phyloP scores from a whole-genome alignment of 352 stramenopile species.

The Phytopythium sindhum region DNA sequence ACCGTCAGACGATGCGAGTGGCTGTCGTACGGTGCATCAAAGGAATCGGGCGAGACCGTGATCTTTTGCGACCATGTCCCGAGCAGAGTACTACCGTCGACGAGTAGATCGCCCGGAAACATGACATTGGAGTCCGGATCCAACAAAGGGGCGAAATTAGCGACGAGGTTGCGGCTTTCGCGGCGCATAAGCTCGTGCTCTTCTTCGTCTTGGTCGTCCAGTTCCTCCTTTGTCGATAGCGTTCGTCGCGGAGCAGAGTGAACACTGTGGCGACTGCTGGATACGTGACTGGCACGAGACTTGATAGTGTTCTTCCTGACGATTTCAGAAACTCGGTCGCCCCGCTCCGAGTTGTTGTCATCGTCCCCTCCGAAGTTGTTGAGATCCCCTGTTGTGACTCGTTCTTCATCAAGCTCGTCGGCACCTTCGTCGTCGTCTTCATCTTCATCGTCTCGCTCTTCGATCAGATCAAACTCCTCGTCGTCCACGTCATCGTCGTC shows the following conservation, averaged over 20 bases:
- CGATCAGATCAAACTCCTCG: conserved; percentile 22
- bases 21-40: conserved; percentile 31
- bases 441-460: conserved; percentile 34
- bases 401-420: conserved; percentile 26
- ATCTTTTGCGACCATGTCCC: conserved; percentile 73
- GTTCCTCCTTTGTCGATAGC: conserved; percentile 49
- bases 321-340: conserved; percentile 8
- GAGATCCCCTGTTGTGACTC: conserved; percentile 13
- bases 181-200: conserved; percentile 62
- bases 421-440: conserved; percentile 31
- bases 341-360: conserved; percentile 3
- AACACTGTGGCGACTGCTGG: not conserved
- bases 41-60: conserved; percentile 26
- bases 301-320: not conserved
- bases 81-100: conserved; percentile 55
- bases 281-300: conserved; percentile 1
- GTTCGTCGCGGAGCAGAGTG: conserved; percentile 5
- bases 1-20: conserved; percentile 45
- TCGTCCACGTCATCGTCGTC: conserved; percentile 34
- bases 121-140: conserved; percentile 60
- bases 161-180: conserved; percentile 53
- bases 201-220: conserved; percentile 60
- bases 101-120: conserved; percentile 54
- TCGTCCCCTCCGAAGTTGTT: conserved; percentile 5
- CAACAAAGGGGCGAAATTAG: conserved; percentile 64